Conservation (phyloP, 495 filamentous ascomycete genomes). For the Coniosporium apollinis region DNA sequence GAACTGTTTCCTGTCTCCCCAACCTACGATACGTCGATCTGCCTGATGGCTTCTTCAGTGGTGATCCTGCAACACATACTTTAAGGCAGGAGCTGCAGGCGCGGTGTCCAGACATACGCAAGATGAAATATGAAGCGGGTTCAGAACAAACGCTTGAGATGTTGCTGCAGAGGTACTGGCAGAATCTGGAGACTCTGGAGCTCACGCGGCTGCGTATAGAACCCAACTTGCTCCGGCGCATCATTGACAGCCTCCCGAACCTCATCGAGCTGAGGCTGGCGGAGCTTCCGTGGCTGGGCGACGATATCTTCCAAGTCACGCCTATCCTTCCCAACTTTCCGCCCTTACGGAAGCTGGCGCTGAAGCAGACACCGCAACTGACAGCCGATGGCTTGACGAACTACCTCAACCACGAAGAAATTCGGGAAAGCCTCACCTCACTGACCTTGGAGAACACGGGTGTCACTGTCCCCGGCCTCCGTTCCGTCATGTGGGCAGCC, state of each 20-base stretch:
- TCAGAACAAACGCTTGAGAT: constrained; percentile 61
- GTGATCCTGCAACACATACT: constrained; percentile 55
- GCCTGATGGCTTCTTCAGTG: constrained; percentile 68
- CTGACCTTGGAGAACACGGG: constrained; percentile 53
- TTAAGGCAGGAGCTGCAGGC: constrained; percentile 71
- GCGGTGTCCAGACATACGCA: constrained; percentile 65
- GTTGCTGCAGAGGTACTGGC: constrained; percentile 52
- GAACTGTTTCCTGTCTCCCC: constrained; percentile 69
- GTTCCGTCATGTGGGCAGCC: constrained; percentile 44
- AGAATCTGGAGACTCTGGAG: constrained; percentile 63
- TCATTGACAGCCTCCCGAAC: constrained; percentile 44
- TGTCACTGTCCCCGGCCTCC: constrained; percentile 41
- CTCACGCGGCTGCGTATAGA: constrained; percentile 58
- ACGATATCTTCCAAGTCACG: constrained; percentile 49
- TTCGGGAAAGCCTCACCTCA: constrained; percentile 34
- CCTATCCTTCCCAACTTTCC: constrained; percentile 51
- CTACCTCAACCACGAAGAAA: constrained; percentile 38
- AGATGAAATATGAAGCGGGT: constrained; percentile 70
- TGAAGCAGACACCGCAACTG: constrained; percentile 50
- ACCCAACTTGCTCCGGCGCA: constrained; percentile 47
- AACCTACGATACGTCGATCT: constrained; percentile 83
- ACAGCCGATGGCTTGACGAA: constrained; percentile 49
- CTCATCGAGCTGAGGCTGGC: constrained; percentile 58
- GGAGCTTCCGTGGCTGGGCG: constrained; percentile 50
- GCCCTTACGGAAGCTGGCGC: constrained; percentile 45